Evolutionary conservation across 306 rosid species (phyloP), one percentile per base, ranked within the genome.

Genomic region (Sicyos baderoa): DNA sequence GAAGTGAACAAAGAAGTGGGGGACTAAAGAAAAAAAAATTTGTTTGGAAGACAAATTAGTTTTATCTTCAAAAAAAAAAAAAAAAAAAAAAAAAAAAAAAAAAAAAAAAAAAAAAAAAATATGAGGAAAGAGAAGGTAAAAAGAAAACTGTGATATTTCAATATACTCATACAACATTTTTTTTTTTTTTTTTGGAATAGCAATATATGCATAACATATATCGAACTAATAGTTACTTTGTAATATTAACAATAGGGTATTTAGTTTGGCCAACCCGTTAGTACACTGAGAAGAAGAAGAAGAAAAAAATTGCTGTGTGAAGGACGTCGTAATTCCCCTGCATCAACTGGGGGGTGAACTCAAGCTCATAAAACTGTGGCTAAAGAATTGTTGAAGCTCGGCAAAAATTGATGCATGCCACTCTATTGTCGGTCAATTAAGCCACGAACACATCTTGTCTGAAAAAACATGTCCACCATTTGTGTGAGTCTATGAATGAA

Each of bases 371-470:
- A 47, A 23, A 48, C 40, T 48, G 71, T 47, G 12, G 61, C 29
- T 53, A 54, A 54, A 70, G 74, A 70, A 70, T 70, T 54, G 49
- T 32, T 25, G 14, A 4, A 53, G 62, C 62, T 53, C 62, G 17
- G 18, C 27, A 70, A 70, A 48, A 51, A 32, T 51, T 17, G 68
- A 40, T 22, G 55, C 55, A 65, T 22, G 18, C 18, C 70, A 35
- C 70, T 21, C 17, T 22, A 64, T 40, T 53, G 18, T 3, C 49
- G 60, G 11, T 16, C 29, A 9, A 61, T 82, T 86, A 92, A 66
- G 91, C 91, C 75, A 79, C 63, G 62, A 92, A 77, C 98, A 92
- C 55, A 92, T 86, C 86, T 89, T 92, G 73, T 89, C 98, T 92
- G 93, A 62, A 79, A 79, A 32, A 22, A 47, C 63, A 72, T 66